Base-by-base conservation (phyloP, 352 stramenopile genomes). In the Phytophthora pini region DNA sequence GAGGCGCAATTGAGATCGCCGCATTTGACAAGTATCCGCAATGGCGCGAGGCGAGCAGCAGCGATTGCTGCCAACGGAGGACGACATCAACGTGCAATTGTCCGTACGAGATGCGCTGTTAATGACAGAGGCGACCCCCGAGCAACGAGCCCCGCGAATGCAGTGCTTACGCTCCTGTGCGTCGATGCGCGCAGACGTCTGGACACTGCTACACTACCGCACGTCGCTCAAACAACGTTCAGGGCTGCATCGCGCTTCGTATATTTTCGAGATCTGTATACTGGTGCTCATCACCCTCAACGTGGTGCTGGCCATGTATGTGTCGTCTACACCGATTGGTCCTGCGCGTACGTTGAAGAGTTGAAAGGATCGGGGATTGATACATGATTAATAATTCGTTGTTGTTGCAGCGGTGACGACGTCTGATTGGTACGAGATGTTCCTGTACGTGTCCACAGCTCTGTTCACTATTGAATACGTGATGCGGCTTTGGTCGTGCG, bases 401-500 rank as follows among this genome's bases (percentile, higher is more conserved):
- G 31, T 54, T 12, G 10, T 5, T 64, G 31, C 39, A 76, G 49
- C 55, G 76, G 79, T 83, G 54, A 60, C 65, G 10, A 68, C 65
- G 43, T 81, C 72, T 9, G 50, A 75, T 12, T 95, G 87, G 87
- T 93, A 94, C 53, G 77, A 87, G 17, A 64, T 78, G 31, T 91
- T 94, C 51, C 61, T 95, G 27, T 93, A 91, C n/a, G 51, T 87
- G 9, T 95, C 87, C 10, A 92, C 84, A 4, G 69, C 50, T 5
- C 77, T 94, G 17, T 94, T 95, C 56, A 88, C 86, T 0, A 53
- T 92, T 11, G 87, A 95, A 53, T 94, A 94, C 56, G 1, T 77
- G 9, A 68, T 94, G 24, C 82, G 87, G 0, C 64, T 93, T 10
- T 95, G 87, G 86, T 87, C 87, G n/a, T 95, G 87, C 36, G 79